These are phyloP conservation scores for Xylaria sp. DNA, from an alignment of 2,329 filamentous ascomycete genomes.

Conservation along the genomic window DNA sequence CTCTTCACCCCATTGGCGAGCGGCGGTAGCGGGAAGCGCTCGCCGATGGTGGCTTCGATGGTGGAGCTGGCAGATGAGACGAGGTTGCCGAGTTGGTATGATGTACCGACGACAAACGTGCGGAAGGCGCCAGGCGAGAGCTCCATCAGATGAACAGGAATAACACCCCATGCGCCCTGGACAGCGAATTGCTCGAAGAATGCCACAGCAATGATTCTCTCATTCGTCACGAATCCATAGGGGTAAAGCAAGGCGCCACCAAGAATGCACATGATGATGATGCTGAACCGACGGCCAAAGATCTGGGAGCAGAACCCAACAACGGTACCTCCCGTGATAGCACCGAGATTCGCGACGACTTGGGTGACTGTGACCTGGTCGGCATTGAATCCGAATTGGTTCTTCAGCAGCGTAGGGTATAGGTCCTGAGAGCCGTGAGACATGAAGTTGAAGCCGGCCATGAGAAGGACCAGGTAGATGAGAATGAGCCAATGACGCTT, in stretches of 20 bases:
- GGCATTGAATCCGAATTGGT: conserved; percentile 58
- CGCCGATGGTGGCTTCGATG: conserved; percentile 77
- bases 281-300: conserved; percentile 71
- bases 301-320: conserved; percentile 73
- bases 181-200: conserved; percentile 86
- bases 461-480: conserved; percentile 81
- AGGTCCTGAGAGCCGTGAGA: conserved; percentile 74
- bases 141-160: conserved; percentile 82
- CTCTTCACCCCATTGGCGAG: conserved; percentile 53
- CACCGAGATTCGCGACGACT: conserved; percentile 74
- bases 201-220: conserved; percentile 74
- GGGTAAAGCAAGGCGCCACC: conserved; percentile 84
- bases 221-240: conserved; percentile 71
- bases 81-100: conserved; percentile 80
- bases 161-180: conserved; percentile 76
- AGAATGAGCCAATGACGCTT: conserved; percentile 81
- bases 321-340: conserved; percentile 69
- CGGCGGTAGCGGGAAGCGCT: conserved; percentile 72
- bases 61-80: conserved; percentile 72
- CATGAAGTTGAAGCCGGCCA: conserved; percentile 95
- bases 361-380: conserved; percentile 71
- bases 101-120: conserved; percentile 75
- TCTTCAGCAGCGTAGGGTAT: conserved; percentile 65
- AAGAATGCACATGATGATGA: conserved; percentile 66
- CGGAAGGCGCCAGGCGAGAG: conserved; percentile 74